Evolutionary conservation across 2,329 filamentous ascomycete genomes (phyloP), one percentile per base, ranked within the genome.

Genomic region (Cadophora malorum): DNA sequence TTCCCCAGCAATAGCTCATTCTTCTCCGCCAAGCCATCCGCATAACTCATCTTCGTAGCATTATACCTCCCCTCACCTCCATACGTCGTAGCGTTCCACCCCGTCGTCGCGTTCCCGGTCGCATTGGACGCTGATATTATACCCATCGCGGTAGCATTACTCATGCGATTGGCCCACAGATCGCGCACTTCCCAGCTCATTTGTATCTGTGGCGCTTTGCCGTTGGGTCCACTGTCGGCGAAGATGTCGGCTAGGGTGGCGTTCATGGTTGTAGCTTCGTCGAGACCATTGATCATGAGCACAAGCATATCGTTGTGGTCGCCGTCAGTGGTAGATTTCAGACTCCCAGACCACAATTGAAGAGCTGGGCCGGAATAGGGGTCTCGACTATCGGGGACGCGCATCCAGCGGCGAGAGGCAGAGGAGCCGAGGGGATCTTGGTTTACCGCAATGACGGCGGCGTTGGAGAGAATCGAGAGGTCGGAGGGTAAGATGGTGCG

Each of bases 131-230:
- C 80, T 62, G 80, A 78, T 14, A 86, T 78, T 35, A 86, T 79
- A 0, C 78, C 75, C 28, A 74, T 73, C 0, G 84, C 83, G 49
- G 81, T 80, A 2, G 76, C 79, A 56, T 82, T 78, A 23, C 75
- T 78, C 83, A 88, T 86, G n/a, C 85, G 78, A 68, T 83, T 82
- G 4, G 80, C 84, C 85, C 85, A 87, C 0, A 88, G 77, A 73
- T 88, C 85, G 59, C 82, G 83, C 6, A 87, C 77, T 69, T 86
- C 84, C 84, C 84, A 88, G 0, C 76, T 77, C 69, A 80, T 75
- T 28, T 78, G 73, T 0, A 82, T 75, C 74, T 84, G 78, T 0
- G 75, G 67, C 0, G 81, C 82, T 0, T 81, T 81, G 28, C 80
- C 81, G 1, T 75, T 77, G 0, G 79, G 79, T 4, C 82, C 82